Conservation (phyloP, 148 eudicot genomes). For the Nepenthes mirabilis region DNA sequence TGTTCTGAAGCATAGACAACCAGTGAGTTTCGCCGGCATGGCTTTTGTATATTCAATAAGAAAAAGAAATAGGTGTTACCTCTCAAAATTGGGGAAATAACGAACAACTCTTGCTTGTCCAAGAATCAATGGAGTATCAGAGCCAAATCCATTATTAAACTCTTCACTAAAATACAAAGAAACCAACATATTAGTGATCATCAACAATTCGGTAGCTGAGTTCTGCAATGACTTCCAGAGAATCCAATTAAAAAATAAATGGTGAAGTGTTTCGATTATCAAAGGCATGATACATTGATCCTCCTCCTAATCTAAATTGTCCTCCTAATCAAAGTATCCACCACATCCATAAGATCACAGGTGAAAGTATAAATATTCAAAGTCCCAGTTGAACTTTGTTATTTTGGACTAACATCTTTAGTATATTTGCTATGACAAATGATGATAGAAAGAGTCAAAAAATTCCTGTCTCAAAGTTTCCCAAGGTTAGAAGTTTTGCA, state of each 20-base stretch:
- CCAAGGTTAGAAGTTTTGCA: no score
- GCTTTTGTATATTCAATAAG: constrained; percentile 3
- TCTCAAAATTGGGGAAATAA: constrained; percentile 63
- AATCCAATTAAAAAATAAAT: background rate
- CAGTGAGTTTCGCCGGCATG: constrained; percentile 7
- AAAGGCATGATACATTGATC: no score
- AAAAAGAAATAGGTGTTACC: constrained; percentile 34
- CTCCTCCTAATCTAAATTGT: no score
- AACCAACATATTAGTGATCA: constrained; percentile 5
- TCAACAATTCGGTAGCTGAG: background rate
- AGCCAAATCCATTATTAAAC: constrained; percentile 91
- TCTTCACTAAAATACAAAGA: constrained; percentile 65
- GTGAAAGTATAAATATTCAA: no score
- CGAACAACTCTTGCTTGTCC: constrained; percentile 92
- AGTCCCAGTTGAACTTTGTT: no score
- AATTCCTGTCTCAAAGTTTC: no score
- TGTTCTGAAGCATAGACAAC: constrained; percentile 40
- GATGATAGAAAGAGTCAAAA: no score
- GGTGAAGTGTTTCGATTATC: no score
- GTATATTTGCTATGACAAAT: no score
- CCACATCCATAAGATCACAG: no score
- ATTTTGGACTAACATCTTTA: no score
- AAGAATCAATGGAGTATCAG: constrained; percentile 82
- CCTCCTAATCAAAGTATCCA: no score
- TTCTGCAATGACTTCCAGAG: background rate